Conservation (phyloP, 352 stramenopile species). For the Pythium brachiatum region DNA sequence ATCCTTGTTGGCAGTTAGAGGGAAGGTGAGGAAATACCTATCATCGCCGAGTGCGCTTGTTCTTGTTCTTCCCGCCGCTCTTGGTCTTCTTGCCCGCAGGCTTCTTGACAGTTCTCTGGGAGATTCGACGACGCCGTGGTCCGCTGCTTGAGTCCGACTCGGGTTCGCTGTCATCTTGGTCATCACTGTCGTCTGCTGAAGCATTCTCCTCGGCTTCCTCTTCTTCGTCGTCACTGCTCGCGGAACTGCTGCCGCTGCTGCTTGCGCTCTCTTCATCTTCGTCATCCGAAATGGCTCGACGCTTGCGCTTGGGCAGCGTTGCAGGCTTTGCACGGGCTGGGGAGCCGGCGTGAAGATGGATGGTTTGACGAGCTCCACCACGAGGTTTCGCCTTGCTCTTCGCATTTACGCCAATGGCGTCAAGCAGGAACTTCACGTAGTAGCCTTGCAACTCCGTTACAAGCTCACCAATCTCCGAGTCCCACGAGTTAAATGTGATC, state of each 20-base stretch:
- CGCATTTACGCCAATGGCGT: slow-evolving; percentile 40
- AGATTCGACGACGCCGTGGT: slow-evolving; percentile 30
- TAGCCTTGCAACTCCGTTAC: slow-evolving; percentile 70
- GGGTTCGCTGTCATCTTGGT: slow-evolving; percentile 24
- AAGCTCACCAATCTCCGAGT: slow-evolving; percentile 50
- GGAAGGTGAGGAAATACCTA: not conserved
- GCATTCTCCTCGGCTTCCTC: slow-evolving; percentile 39
- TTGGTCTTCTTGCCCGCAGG: slow-evolving; percentile 3
- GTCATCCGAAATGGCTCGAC: slow-evolving; percentile 40
- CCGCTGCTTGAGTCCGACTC: slow-evolving; percentile 45
- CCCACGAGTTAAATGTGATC: slow-evolving; percentile 76
- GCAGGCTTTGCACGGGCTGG: slow-evolving; percentile 18
- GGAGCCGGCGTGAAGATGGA: slow-evolving; percentile 1
- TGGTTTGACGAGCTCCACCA: slow-evolving; percentile 1
- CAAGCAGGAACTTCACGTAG: slow-evolving; percentile 70
- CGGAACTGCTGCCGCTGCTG: slow-evolving; percentile 41
- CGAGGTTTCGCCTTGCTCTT: slow-evolving; percentile 23
- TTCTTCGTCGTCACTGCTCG: slow-evolving; percentile 53
- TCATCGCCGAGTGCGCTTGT: slow-evolving; percentile 8
- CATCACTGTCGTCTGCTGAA: slow-evolving; percentile 28
- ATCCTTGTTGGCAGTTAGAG: not conserved
- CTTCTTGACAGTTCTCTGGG: slow-evolving; percentile 1
- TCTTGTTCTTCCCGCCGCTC: slow-evolving; percentile 14
- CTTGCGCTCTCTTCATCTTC: slow-evolving; percentile 48
- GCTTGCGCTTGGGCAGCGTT: slow-evolving; percentile 30